phyloP scores from a whole-genome alignment of 2,329 filamentous ascomycete genomes.

The Ascosphaera pollenicola region DNA sequence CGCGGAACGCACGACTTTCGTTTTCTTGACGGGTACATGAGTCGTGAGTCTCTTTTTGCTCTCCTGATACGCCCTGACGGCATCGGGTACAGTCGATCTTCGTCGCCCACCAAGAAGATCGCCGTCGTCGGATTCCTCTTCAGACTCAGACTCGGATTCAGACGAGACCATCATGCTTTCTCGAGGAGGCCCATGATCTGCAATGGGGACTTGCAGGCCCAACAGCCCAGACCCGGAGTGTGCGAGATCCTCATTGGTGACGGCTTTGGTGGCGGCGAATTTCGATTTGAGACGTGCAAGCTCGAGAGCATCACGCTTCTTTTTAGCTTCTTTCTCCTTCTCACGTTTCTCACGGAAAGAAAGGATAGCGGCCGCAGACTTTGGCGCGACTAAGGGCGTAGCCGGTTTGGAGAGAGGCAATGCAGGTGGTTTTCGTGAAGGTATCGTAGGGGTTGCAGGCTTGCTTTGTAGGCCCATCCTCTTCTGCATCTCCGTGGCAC shows the following conservation, averaged over 20 bases:
- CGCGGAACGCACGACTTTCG: constrained; percentile 54
- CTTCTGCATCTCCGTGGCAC: constrained; percentile 22
- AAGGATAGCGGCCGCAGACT: constrained; percentile 18
- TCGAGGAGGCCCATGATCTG: constrained; percentile 51
- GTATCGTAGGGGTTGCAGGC: constrained; percentile 8
- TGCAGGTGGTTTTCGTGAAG: constrained; percentile 9
- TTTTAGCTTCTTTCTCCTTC: constrained; percentile 52
- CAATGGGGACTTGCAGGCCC: constrained; percentile 50
- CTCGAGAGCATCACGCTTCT: constrained; percentile 46
- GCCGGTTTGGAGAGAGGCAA: constrained; percentile 4
- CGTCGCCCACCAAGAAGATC: constrained; percentile 35
- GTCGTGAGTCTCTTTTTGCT: constrained; percentile 30
- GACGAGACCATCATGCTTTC: constrained; percentile 80
- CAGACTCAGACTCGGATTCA: constrained; percentile 40
- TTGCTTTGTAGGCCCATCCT: constrained; percentile 14
- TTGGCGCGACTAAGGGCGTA: constrained; percentile 3
- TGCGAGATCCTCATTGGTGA: constrained; percentile 31
- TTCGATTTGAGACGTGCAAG: constrained; percentile 46
- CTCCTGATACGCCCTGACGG: constrained; percentile 24
- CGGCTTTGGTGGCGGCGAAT: too few species aligned
- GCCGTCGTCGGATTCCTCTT: constrained; percentile 55
- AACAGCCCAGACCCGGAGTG: constrained; percentile 61
- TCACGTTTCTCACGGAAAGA: constrained; percentile 54
- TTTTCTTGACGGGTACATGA: constrained; percentile 61
- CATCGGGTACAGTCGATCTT: constrained; percentile 16